Base-by-base conservation (phyloP, 2,329 filamentous ascomycete genomes). In the Venturia aucupariae region DNA sequence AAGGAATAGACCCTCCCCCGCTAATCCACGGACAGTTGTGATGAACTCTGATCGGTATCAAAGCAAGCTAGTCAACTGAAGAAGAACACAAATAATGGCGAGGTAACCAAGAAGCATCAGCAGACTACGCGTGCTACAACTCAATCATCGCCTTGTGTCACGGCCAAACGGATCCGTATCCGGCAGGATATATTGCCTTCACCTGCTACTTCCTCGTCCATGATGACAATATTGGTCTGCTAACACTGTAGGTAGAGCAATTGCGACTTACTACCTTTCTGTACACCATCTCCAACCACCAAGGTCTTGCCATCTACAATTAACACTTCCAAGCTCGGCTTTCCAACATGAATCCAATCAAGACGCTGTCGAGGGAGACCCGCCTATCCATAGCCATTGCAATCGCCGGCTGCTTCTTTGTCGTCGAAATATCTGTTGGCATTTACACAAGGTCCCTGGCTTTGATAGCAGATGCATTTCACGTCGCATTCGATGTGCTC, bases 401-500 rank as follows among this genome's bases (percentile, higher is more conserved):
- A 22, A 57, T 66, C 19, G 63, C 60, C 4, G 27, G 48, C n/a
- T 65, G 17, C 35, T 66, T 66, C 61, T 66, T 66, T 65, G 15
- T 66, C 30, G 60, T 48, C 11, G 65, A 66, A 54, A 51, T 66
- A 22, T 48, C 65, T 84, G 84, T 88, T 66, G 87, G 87, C 2
- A 88, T 90, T 69, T 85, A 85, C 66, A 91, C 89, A 1, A 80
- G 80, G 62, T 91, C 89, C 0, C 78, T 92, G 13, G 88, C 88
- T 0, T 78, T 92, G 2, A 78, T 92, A 32, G 88, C 89, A 35
- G 89, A 92, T 78, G 87, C 90, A 0, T 91, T 92, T 69, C 89
- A 92, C 72, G 24, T 51, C 24, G 13, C 35, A 10, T 62, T 54
- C 69, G 88, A 92, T 69, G 75, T 91, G 1, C 81, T 90, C 63